Percentiles rank a stretch among this genome's conserved stretches.
These are phyloP conservation scores for Cinnamomum chago DNA, from an alignment of 164 flowering plant genomes.

Conservation along the genomic window DNA sequence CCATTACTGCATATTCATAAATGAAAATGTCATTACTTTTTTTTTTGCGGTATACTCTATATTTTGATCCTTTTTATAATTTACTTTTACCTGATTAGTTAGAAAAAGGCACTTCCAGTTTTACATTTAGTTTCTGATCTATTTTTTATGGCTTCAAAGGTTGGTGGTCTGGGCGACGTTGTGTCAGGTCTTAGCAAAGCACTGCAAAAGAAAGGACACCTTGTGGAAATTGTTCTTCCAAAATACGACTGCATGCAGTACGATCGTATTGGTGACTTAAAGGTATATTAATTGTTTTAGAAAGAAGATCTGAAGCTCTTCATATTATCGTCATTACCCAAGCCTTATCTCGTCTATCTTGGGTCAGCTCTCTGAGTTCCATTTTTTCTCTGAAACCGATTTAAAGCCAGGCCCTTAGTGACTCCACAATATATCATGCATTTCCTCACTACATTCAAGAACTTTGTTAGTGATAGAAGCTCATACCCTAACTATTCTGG, in stretches of 20 bases:
- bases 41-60: too few relatives aligned
- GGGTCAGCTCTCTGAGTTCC: too few relatives aligned
- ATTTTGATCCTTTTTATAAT: neutral
- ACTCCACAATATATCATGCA: too few relatives aligned
- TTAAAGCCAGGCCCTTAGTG: too few relatives aligned
- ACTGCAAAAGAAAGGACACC: conserved; percentile 87
- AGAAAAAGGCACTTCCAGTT: neutral
- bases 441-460: neutral
- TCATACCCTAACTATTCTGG: conserved; percentile 4
- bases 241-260: conserved; percentile 92
- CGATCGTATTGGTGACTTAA: conserved; percentile 56
- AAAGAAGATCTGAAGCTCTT: neutral
- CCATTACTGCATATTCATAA: too few relatives aligned
- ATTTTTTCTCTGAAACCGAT: too few relatives aligned
- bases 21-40: too few relatives aligned
- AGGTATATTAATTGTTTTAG: conserved; percentile 40
- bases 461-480: neutral
- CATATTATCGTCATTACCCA: too few relatives aligned
- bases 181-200: conserved; percentile 94
- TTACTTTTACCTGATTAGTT: neutral
- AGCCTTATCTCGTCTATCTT: too few relatives aligned
- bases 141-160: conserved; percentile 37
- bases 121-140: neutral
- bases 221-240: conserved; percentile 88
- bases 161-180: conserved; percentile 98